phyloP scores from a whole-genome alignment of 2,329 filamentous ascomycete genomes.

The Stachybotrys chartarum region DNA sequence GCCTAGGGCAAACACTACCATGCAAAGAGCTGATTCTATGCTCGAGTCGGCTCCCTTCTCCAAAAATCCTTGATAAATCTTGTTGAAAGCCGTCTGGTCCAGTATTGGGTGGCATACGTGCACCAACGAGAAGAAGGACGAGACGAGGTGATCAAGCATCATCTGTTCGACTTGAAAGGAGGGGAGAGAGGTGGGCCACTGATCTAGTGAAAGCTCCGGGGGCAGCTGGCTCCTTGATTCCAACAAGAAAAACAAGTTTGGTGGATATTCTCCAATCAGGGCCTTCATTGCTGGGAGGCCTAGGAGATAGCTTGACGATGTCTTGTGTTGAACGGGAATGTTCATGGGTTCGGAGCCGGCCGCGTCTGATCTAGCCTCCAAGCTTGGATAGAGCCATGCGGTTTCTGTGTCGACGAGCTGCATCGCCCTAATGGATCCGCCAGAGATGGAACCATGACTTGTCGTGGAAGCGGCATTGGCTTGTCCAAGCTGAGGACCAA shows the following conservation, averaged over 20 bases:
- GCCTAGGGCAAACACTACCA: constrained; percentile 21
- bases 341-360: constrained; percentile 14
- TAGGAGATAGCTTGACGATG: constrained; percentile 19
- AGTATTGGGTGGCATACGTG: constrained; percentile 19
- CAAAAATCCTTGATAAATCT: constrained; percentile 13
- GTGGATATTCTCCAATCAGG: constrained; percentile 20
- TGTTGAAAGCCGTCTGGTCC: constrained; percentile 15
- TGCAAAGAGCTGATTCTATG: constrained; percentile 19
- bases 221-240: constrained; percentile 17
- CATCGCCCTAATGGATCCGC: background rate
- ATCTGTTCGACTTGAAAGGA: constrained; percentile 5
- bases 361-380: constrained; percentile 4
- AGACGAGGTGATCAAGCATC: constrained; percentile 14
- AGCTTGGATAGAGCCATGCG: constrained; percentile 1
- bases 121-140: constrained; percentile 15
- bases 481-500: background rate
- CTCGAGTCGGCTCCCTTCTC: constrained; percentile 11
- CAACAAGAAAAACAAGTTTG: constrained; percentile 17
- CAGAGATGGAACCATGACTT: constrained; percentile 8
- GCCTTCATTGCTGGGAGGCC: constrained; percentile 17
- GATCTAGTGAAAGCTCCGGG: constrained; percentile 11
- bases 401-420: constrained; percentile 1
- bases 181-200: constrained; percentile 2
- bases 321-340: constrained; percentile 19
- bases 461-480: constrained; percentile 5